Conservation (phyloP, 1,284 basidiomycete genomes). For the Ganoderma boninense region DNA sequence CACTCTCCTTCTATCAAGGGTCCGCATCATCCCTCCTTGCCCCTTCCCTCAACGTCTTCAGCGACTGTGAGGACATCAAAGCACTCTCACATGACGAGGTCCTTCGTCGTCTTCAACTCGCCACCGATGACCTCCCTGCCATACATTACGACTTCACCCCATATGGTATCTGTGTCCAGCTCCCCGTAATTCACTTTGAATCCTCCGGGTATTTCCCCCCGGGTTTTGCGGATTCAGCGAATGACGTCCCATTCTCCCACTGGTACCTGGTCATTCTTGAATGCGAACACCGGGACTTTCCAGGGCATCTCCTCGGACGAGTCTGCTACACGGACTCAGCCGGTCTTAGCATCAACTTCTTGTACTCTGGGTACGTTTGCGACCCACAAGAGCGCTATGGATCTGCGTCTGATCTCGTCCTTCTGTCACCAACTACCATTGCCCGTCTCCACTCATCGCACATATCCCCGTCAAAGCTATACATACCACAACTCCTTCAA, state of each 20-base stretch:
- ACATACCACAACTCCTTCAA: neutral
- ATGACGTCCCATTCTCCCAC: neutral
- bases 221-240: too few species aligned
- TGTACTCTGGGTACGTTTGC: neutral
- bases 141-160: neutral
- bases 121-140: neutral
- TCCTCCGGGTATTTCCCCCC: neutral
- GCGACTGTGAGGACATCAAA: neutral
- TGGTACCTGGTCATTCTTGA: neutral
- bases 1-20: too few species aligned
- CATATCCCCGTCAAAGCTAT: neutral
- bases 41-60: neutral
- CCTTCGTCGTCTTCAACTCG: neutral
- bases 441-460: neutral
- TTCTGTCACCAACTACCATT: neutral
- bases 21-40: neutral
- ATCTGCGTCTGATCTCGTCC: neutral
- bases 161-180: neutral
- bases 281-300: neutral
- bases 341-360: neutral
- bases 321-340: neutral
- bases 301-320: neutral
- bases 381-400: neutral
- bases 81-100: neutral
- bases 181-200: neutral